phyloP scores from a whole-genome alignment of 176 grass and related monocot species.

The Rhipidocladum racemiflorum region DNA sequence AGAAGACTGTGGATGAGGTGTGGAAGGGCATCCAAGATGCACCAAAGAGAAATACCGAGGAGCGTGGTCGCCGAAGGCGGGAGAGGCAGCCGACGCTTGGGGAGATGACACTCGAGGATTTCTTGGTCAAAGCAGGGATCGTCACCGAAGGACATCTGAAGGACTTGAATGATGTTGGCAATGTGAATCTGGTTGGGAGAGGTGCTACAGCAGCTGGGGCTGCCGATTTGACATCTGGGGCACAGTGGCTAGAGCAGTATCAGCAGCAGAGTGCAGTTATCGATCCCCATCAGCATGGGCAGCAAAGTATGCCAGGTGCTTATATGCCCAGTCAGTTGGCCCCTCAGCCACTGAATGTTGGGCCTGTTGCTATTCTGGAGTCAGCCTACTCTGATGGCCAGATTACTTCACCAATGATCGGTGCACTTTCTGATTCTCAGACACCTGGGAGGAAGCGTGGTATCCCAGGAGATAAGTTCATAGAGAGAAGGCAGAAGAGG shows the following conservation, averaged over 20 bases:
- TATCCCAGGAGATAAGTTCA: conserved; percentile 53
- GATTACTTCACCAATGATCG: conserved; percentile 47
- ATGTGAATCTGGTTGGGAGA: conserved; percentile 19
- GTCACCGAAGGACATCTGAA: conserved; percentile 49
- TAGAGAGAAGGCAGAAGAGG: conserved; percentile 96
- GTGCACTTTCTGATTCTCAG: conserved; percentile 46
- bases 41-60: conserved; percentile 18
- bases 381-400: conserved; percentile 44
- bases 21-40: conserved; percentile 73
- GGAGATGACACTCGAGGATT: conserved; percentile 95
- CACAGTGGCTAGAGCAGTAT: conserved; percentile 50
- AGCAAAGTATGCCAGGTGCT: conserved; percentile 30
- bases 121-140: conserved; percentile 85
- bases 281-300: conserved; percentile 26
- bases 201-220: background rate
- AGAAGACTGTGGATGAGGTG: conserved; percentile 92
- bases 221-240: background rate
- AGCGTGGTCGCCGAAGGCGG: background rate
- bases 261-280: conserved; percentile 44
- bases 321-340: conserved; percentile 31
- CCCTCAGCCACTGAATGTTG: conserved; percentile 44
- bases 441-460: conserved; percentile 60
- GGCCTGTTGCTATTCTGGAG: conserved; percentile 35
- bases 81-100: conserved; percentile 65
- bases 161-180: conserved; percentile 29